These are phyloP conservation scores for Senna tora DNA, from an alignment of 306 rosid genomes.

Conservation along the genomic window DNA sequence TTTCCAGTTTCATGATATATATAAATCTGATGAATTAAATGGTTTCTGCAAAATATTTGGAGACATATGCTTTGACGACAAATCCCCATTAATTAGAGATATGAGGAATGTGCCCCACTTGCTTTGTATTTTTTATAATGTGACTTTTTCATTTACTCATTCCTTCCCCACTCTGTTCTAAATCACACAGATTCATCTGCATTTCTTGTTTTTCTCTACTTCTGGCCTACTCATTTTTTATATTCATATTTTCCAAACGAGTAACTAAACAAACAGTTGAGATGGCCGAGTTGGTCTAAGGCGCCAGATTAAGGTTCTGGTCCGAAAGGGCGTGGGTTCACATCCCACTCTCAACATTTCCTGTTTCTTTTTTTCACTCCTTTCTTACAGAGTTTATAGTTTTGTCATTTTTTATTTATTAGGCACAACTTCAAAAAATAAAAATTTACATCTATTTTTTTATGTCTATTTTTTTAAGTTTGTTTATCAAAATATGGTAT, in stretches of 20 bases:
- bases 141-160: background rate
- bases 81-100: background rate
- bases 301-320: conserved; percentile 41
- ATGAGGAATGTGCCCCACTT: background rate
- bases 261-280: background rate
- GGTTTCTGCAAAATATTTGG: background rate
- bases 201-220: background rate
- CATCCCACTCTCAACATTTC: conserved; percentile 42
- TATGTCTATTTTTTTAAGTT: too few species aligned
- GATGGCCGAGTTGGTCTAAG: conserved; percentile 51
- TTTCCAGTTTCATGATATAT: too few species aligned
- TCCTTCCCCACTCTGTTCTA: too few species aligned
- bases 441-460: too few species aligned
- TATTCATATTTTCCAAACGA: too few species aligned
- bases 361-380: background rate
- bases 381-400: too few species aligned
- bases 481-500: too few species aligned
- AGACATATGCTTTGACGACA: background rate
- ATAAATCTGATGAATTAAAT: background rate
- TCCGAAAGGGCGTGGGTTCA: conserved; percentile 45
- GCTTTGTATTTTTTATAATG: background rate
- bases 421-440: too few species aligned
- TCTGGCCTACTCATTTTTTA: too few species aligned
- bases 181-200: background rate
- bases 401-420: too few species aligned